These are phyloP conservation scores for Mimosa bimucronata DNA, from an alignment of 306 rosid species.

Conservation along the genomic window DNA sequence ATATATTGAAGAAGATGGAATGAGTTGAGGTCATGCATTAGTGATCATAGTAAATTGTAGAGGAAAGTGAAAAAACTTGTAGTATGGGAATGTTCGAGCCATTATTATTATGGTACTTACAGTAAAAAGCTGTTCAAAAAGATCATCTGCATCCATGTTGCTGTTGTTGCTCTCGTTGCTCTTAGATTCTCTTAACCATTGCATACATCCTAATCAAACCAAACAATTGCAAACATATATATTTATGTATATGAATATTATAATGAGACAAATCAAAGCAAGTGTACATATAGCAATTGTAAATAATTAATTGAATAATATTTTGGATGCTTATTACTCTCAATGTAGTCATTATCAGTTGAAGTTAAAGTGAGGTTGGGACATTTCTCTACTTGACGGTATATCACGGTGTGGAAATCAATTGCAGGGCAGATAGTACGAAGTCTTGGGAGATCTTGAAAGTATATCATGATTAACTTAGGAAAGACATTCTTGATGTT, in stretches of 20 bases:
- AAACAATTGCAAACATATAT: background rate
- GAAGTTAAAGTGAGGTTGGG: background rate
- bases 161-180: background rate
- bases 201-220: background rate
- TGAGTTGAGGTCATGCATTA: background rate
- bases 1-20: background rate
- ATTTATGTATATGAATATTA: too few relatives aligned
- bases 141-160: background rate
- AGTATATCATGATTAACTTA: background rate
- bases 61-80: too few relatives aligned
- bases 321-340: background rate
- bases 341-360: rapidly evolving
- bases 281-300: background rate
- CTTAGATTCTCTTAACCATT: background rate
- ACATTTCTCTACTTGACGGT: background rate
- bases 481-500: background rate
- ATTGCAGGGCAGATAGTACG: background rate
- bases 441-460: background rate
- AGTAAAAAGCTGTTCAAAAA: background rate
- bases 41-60: background rate
- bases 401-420: background rate
- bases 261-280: background rate
- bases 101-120: background rate
- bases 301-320: background rate
- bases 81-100: background rate